These are phyloP conservation scores for Picochlorum sp. DNA, from an alignment of 139 green algal genomes.

Conservation along the genomic window DNA sequence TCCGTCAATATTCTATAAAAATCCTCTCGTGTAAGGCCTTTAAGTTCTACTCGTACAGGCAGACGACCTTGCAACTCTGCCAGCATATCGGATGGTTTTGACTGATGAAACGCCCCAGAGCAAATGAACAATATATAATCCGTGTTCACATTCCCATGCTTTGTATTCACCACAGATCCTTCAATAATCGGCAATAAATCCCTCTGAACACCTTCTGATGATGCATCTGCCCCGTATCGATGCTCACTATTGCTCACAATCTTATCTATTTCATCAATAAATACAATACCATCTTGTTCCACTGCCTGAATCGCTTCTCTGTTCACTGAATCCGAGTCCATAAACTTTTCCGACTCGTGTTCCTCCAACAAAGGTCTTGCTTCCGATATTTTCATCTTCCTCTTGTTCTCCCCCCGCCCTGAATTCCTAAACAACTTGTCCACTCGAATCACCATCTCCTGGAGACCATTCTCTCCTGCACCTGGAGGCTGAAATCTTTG, in stretches of 20 bases:
- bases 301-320: conserved; percentile 67
- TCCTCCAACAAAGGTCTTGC: conserved; percentile 69
- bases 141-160: conserved; percentile 90
- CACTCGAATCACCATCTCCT: conserved; percentile 47
- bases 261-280: conserved; percentile 98
- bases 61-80: conserved; percentile 84
- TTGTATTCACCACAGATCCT: conserved; percentile 66
- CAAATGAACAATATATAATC: conserved; percentile 97
- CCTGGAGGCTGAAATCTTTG: neutral
- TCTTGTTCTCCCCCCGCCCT: conserved; percentile 19
- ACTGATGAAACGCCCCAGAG: conserved; percentile 82
- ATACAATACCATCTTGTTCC: conserved; percentile 82
- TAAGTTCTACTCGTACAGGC: conserved; percentile 93
- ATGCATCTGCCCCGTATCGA: conserved; percentile 49
- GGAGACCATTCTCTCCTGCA: neutral
- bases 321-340: conserved; percentile 50
- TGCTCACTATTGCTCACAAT: conserved; percentile 68
- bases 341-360: conserved; percentile 63
- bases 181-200: conserved; percentile 98
- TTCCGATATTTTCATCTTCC: conserved; percentile 49
- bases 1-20: conserved; percentile 56
- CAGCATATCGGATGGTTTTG: conserved; percentile 85
- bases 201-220: conserved; percentile 77
- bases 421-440: conserved; percentile 33
- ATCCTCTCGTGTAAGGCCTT: conserved; percentile 57